Evolutionary conservation across 2,329 filamentous ascomycete genomes (phyloP).

Genomic region (Aspergillus oerlinghausenensis): DNA sequence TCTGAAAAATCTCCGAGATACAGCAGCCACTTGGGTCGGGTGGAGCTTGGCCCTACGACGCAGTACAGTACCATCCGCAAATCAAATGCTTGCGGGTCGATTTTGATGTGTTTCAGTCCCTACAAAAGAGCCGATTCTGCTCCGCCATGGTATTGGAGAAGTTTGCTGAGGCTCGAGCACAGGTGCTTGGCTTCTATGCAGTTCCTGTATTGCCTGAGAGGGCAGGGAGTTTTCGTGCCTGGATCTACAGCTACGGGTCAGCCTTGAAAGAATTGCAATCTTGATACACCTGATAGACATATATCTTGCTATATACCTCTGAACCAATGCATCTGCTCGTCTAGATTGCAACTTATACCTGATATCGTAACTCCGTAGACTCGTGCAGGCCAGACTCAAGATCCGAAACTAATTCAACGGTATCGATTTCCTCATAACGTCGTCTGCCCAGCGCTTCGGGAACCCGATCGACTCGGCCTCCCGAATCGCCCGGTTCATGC

Average conservation of each 20-base stretch:
- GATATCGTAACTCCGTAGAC: not conserved
- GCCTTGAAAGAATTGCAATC: not conserved
- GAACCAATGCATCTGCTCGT: not conserved
- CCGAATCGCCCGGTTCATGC: conserved; percentile 41
- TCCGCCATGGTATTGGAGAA: not conserved
- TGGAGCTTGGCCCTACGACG: not conserved
- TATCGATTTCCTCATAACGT: conserved; percentile 37
- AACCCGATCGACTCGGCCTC: conserved; percentile 36
- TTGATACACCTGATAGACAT: not conserved
- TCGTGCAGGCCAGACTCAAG: not conserved
- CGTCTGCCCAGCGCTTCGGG: conserved; percentile 30
- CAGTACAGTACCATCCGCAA: not conserved
- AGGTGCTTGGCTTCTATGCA: not conserved
- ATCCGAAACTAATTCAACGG: conserved; percentile 15
- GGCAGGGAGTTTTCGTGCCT: not conserved
- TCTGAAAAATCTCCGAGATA: not conserved
- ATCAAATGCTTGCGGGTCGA: not conserved
- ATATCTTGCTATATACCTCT: not conserved
- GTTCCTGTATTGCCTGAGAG: not conserved
- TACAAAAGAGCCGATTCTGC: not conserved
- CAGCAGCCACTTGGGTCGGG: not conserved
- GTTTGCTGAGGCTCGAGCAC: not conserved
- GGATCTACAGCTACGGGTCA: not conserved
- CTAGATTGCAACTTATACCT: not conserved
- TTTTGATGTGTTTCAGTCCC: not conserved